These are phyloP conservation scores for Cynanchum wilfordii DNA, from an alignment of 257 asterid genomes.

Conservation along the genomic window DNA sequence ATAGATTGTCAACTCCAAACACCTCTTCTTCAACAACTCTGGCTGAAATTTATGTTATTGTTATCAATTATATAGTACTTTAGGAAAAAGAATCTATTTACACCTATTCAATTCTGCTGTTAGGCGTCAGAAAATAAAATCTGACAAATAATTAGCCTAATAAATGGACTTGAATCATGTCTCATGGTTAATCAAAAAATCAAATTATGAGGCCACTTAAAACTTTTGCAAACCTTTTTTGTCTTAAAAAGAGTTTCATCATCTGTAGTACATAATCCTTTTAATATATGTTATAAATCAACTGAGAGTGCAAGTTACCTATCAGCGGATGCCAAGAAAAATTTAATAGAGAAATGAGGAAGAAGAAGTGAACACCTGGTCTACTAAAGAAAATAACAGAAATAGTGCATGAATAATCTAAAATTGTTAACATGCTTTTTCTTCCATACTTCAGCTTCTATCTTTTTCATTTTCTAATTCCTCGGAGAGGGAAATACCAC, in stretches of 20 bases:
- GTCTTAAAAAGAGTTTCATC: neutral
- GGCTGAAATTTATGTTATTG: constrained; percentile 51
- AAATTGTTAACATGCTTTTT: neutral
- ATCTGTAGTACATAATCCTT: neutral
- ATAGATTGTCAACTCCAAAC: constrained; percentile 83
- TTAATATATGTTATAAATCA: neutral
- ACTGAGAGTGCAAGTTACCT: neutral
- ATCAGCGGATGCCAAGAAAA: neutral
- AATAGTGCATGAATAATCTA: neutral
- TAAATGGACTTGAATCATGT: neutral
- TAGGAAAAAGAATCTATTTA: constrained; percentile 7
- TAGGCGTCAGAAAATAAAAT: neutral
- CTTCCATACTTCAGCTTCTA: neutral
- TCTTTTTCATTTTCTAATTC: neutral
- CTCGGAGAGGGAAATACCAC: neutral
- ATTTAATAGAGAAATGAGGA: neutral
- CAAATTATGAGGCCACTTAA: no score
- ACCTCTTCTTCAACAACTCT: constrained; percentile 96
- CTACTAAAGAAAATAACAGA: neutral
- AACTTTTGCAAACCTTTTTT: neutral
- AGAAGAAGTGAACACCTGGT: neutral
- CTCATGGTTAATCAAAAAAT: neutral
- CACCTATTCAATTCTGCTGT: neutral
- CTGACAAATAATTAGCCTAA: neutral
- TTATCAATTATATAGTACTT: constrained; percentile 12